These are phyloP conservation scores for Yarrowia sp. DNA, from an alignment of 805 yeast genomes.

Conservation along the genomic window DNA sequence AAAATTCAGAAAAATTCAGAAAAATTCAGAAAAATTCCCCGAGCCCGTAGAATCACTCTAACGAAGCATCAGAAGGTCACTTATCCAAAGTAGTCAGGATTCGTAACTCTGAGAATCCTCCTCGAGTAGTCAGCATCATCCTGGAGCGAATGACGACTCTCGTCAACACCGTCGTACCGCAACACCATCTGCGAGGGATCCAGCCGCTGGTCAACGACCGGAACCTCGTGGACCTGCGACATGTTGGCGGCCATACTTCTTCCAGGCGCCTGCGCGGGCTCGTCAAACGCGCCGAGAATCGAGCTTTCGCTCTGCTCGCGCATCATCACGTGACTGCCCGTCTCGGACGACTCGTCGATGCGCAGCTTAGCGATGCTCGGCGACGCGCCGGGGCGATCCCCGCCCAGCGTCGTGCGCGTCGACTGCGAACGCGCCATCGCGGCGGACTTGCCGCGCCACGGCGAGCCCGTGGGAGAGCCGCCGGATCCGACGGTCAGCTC, in stretches of 20 bases:
- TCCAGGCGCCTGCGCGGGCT: background rate
- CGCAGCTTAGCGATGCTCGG: background rate
- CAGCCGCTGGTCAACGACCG: constrained; percentile 52
- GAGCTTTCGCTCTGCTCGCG: background rate
- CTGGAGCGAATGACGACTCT: constrained; percentile 48
- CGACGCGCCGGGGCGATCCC: background rate
- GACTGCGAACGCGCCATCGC: background rate
- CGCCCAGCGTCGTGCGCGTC: background rate
- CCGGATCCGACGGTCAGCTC: constrained; percentile 23
- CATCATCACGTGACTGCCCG: constrained; percentile 1
- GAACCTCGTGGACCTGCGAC: constrained; percentile 19
- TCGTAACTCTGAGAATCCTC: constrained; percentile 55
- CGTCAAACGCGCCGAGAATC: constrained; percentile 1
- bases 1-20: no score
- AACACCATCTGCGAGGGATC: constrained; percentile 57
- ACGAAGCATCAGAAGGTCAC: no score
- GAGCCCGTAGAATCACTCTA: no score
- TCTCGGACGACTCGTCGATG: constrained; percentile 5
- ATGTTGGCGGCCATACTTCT: constrained; percentile 7
- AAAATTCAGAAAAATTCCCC: no score
- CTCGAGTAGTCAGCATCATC: constrained; percentile 61
- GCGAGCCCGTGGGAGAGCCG: constrained; percentile 15
- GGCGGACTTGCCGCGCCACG: background rate
- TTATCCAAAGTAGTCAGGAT: constrained; percentile 40
- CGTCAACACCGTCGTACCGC: constrained; percentile 46